A percentile compares a stretch with the other conserved stretches of the same genome.
These are phyloP conservation scores for Macrolepiota albuminosa DNA, from an alignment of 768 basidiomycete genomes.

Conservation along the genomic window DNA sequence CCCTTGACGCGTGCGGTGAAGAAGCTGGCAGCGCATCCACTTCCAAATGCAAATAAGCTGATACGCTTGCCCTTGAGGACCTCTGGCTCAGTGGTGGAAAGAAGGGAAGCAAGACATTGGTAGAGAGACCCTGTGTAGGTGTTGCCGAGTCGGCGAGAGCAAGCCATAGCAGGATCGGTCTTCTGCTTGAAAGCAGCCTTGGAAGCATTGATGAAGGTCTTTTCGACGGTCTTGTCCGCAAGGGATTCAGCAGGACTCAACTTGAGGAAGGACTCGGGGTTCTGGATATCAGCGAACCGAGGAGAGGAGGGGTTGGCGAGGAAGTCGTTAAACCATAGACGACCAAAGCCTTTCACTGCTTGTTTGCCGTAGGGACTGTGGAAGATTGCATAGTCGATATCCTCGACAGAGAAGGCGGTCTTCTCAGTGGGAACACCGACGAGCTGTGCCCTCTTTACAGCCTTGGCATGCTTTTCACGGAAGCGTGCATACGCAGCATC, in stretches of 20 bases:
- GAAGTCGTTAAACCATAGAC: conserved; percentile 92
- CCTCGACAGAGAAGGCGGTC: conserved; percentile 65
- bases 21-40: conserved; percentile 93
- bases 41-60: conserved; percentile 95
- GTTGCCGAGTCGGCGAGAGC: conserved; percentile 91
- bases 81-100: conserved; percentile 67
- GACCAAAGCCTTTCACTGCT: conserved; percentile 94
- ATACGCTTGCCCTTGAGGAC: conserved; percentile 79
- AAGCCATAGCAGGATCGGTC: conserved; percentile 79
- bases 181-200: conserved; percentile 71
- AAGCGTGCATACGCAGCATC: conserved; percentile 85
- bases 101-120: conserved; percentile 85
- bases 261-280: conserved; percentile 65
- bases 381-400: conserved; percentile 92
- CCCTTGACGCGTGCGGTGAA: conserved; percentile 86
- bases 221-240: conserved; percentile 93
- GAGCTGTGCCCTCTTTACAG: conserved; percentile 44
- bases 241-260: conserved; percentile 70
- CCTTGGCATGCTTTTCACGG: conserved; percentile 74
- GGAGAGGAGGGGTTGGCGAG: conserved; percentile 66
- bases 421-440: conserved; percentile 36
- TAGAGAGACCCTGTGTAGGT: conserved; percentile 98
- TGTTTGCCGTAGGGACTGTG: conserved; percentile 99
- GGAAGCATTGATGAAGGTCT: conserved; percentile 81
- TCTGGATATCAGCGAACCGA: conserved; percentile 64